These are phyloP conservation scores for Geotrichum candidum DNA, from an alignment of 1,139 yeast species.

Conservation along the genomic window DNA sequence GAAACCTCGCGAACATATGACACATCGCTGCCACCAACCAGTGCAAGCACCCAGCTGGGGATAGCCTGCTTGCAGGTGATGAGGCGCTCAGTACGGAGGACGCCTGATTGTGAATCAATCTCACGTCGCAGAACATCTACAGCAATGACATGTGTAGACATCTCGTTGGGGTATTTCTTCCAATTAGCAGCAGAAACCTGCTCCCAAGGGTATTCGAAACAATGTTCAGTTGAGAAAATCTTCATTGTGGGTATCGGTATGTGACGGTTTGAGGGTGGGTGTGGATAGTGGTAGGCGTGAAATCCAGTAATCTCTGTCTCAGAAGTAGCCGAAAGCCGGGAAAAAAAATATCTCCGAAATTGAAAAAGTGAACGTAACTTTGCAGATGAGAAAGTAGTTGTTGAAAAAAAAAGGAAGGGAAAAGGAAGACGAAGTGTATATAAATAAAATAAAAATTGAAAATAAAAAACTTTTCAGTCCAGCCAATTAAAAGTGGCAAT, in stretches of 20 bases:
- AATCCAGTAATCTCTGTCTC: neutral
- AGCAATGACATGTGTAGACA: constrained; percentile 89
- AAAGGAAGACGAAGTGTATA: neutral
- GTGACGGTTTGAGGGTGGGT: neutral
- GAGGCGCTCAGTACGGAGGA: constrained; percentile 74
- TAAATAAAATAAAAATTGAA: neutral
- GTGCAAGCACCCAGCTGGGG: constrained; percentile 69
- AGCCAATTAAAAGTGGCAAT: constrained; percentile 1
- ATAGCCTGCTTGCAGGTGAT: constrained; percentile 86
- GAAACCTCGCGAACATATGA: constrained; percentile 88
- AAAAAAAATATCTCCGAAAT: neutral
- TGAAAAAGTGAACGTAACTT: neutral
- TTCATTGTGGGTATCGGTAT: constrained; percentile 49
- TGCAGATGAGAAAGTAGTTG: neutral
- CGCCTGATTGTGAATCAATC: constrained; percentile 49
- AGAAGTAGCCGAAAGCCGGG: neutral
- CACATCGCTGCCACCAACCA: constrained; percentile 68
- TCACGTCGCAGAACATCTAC: constrained; percentile 82
- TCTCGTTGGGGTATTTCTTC: constrained; percentile 92
- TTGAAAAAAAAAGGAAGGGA: neutral
- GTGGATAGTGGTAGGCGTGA: neutral
- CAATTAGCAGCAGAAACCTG: constrained; percentile 95
- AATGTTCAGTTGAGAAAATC: constrained; percentile 62
- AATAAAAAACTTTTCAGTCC: neutral
- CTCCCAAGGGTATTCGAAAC: constrained; percentile 82